A percentile compares a stretch with the other conserved stretches of the same genome.
Evolutionary conservation across 225 moss, liverwort and hornwort species (phyloP).

Genomic region (Thuidium tamariscinum): DNA sequence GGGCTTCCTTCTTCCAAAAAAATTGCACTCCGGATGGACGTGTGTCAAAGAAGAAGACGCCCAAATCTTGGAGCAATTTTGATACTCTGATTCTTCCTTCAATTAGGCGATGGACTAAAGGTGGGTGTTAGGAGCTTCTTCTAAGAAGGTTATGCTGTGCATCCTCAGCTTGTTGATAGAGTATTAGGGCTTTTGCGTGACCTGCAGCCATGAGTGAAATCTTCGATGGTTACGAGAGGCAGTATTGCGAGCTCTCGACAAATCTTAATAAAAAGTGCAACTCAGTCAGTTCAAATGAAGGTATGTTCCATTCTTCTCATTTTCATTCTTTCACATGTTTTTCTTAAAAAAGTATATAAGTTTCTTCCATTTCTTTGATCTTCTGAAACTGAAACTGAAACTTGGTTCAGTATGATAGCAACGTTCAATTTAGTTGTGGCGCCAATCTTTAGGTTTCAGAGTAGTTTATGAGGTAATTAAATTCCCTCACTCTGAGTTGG

Average conservation of each 20-base stretch:
- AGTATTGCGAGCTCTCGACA: slow-evolving; percentile 44
- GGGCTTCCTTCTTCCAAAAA: background rate
- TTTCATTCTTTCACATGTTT: background rate
- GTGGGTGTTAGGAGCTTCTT: background rate
- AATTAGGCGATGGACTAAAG: background rate
- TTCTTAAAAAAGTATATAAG: background rate
- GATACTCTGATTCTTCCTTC: background rate
- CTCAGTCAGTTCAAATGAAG: slow-evolving; percentile 15
- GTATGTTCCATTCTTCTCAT: background rate
- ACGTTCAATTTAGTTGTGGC: background rate
- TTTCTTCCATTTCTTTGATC: background rate
- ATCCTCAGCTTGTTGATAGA: background rate
- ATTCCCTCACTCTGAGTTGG: background rate
- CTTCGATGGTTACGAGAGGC: slow-evolving; percentile 46
- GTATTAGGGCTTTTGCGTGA: background rate
- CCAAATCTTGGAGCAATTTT: background rate
- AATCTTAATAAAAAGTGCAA: slow-evolving; percentile 32
- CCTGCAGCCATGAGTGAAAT: slow-evolving; percentile 27
- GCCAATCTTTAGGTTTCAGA: background rate
- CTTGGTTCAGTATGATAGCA: background rate
- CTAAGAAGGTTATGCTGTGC: background rate
- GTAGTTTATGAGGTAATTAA: background rate
- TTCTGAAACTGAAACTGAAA: background rate
- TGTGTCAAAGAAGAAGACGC: background rate
- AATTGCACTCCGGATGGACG: too few species aligned